phyloP scores from a whole-genome alignment of 2,329 filamentous ascomycete species.

The Aspergillus tanneri region DNA sequence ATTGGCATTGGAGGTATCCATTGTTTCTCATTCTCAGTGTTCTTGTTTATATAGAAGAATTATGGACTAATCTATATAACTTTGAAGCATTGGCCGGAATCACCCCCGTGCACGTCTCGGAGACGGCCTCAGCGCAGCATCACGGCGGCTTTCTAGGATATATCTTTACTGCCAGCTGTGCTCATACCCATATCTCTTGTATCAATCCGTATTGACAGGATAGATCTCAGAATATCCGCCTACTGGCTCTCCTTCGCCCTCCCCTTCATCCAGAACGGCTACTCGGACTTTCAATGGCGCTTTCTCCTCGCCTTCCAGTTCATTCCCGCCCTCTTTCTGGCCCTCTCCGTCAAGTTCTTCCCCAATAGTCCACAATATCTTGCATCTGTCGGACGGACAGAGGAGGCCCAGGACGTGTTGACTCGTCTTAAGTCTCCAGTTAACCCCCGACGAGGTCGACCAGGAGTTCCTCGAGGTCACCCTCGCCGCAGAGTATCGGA shows the following conservation, averaged over 20 bases:
- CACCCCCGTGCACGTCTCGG: constrained; percentile 51
- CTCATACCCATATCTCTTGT: background rate
- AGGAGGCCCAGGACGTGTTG: constrained; percentile 50
- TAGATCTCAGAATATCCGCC: constrained; percentile 49
- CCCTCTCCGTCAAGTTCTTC: constrained; percentile 31
- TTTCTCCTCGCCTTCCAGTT: constrained; percentile 38
- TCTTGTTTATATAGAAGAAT: constrained; percentile 1
- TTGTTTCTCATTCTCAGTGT: constrained; percentile 7
- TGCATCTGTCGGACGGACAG: constrained; percentile 40
- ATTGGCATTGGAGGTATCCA: constrained; percentile 51
- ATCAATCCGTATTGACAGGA: background rate
- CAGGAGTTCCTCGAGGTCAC: constrained; percentile 39
- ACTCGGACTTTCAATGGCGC: constrained; percentile 36
- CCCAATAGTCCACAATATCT: constrained; percentile 36
- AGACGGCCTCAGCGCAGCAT: constrained; percentile 49
- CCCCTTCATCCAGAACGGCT: constrained; percentile 34
- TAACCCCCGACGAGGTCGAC: constrained; percentile 30
- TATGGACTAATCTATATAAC: constrained; percentile 13
- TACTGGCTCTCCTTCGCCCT: constrained; percentile 41
- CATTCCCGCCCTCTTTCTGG: constrained; percentile 31
- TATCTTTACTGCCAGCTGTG: constrained; percentile 54
- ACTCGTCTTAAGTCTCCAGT: constrained; percentile 25
- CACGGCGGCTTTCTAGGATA: constrained; percentile 50
- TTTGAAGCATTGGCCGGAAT: constrained; percentile 47
- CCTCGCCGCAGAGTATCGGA: constrained; percentile 30